Evolutionary conservation across 345 rosid genomes (phyloP).

Genomic region (Euphorbia tirucalli): DNA sequence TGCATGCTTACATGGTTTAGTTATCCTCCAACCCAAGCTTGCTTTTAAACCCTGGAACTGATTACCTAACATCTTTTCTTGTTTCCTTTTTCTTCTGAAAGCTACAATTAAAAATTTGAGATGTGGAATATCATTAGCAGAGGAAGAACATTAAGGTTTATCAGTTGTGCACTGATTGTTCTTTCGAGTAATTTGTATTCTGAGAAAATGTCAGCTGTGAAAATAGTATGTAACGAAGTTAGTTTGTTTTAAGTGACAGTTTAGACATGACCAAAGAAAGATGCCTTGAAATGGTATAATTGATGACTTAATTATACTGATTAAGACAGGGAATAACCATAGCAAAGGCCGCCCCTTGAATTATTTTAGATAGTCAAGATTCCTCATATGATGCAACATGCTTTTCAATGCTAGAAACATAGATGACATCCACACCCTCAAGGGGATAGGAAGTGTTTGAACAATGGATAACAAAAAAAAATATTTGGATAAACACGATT

Average conservation of each 20-base stretch:
- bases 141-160: neutral
- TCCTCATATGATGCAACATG: slow-evolving; percentile 1
- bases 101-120: neutral
- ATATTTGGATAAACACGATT: slow-evolving; percentile 18
- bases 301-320: slow-evolving; percentile 1
- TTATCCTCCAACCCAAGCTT: neutral
- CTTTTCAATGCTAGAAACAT: slow-evolving; percentile 7
- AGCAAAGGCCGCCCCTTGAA: neutral
- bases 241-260: neutral
- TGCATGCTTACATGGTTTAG: neutral
- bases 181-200: no score
- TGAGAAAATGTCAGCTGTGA: no score
- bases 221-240: neutral
- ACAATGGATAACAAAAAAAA: neutral
- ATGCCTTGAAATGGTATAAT: neutral
- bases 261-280: slow-evolving; percentile 2
- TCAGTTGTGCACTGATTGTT: neutral
- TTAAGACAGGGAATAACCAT: neutral
- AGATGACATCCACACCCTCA: slow-evolving; percentile 1
- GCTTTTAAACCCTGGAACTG: neutral
- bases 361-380: neutral
- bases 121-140: neutral
- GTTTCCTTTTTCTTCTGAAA: neutral
- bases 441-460: neutral
- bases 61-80: no score